Evolutionary conservation across 2,329 filamentous ascomycete genomes (phyloP), one percentile per base, ranked within the genome.

Genomic region (Fusarium fracticaudum): DNA sequence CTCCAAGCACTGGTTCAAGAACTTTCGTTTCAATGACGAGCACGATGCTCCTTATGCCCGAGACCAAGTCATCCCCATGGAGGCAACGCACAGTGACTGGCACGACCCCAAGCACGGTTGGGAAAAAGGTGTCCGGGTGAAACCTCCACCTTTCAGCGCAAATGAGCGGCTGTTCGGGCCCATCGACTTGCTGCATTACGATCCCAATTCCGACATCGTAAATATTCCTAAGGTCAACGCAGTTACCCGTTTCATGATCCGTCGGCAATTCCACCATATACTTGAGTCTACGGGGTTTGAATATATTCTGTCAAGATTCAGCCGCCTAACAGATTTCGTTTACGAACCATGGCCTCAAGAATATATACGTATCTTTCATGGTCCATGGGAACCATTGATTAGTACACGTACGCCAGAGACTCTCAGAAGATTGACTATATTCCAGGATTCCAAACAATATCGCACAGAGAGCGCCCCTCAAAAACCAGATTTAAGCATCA

Each of bases 211-310:
- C 55, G 9, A 44, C n/a, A 3, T 17, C 2, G 10, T 5, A 24
- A 6, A 11, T 17, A 24, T 37, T 38, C 63, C 58, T 14, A 2
- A 9, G 3, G 26, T 22, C 15, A 12, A 29, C 15, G 31, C 31
- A 53, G 24, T 68, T 11, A 68, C 65, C 10, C 4, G 65, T 29
- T n/a, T 68, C 1, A 43, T 68, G 47, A 62, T 68, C 4, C 65
- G 54, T 33, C 65, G 65, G 4, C 65, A 68, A 62, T 54, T 61
- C n/a, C 63, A 35, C 6, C 53, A 50, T 41, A 20, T 1, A 14
- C 8, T 67, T 35, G 0, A 40, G 1, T 15, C 59, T 24, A 2
- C 2, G 15, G 37, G 12, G 6, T 48, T 63, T 4, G n/a, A 8
- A 29, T 7, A 8, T 5, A 6, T 67, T 5, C 18, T 67, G 20